Evolutionary conservation across 352 stramenopile species (phyloP), one percentile per base, ranked within the genome.

Genomic region (Phytopythium ostracodes): DNA sequence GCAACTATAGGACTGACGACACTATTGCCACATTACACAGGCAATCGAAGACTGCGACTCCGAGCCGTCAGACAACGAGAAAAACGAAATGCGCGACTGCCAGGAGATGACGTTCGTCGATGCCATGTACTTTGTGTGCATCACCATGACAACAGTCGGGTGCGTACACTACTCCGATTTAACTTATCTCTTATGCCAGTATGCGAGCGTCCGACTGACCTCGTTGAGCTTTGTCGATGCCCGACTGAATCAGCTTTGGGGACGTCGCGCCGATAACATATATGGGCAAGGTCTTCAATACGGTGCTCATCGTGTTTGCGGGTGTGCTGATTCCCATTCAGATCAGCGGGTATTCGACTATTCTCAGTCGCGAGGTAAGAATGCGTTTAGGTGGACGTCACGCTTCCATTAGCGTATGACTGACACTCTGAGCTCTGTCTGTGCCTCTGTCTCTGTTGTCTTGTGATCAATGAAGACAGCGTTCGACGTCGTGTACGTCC

Each of bases 131-230:
- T 91, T 95, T 62, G 76, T 95, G 24, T 89, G 86, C 56, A 92
- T 91, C 59, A 94, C 86, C 0, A 92, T 94, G 60, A 77, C 72
- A 60, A 94, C 87, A 20, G 82, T 95, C 46, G 86, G 84, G 76
- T 94, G 77, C 44, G 71, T 61, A 56, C 29, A 49, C 31, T 18
- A 40, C 49, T 20, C 40, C 10, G 29, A 33, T 33, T 33, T 7
- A 33, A 33, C 29, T 44, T 24, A 9, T 25, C 22, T 43, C 1
- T 27, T 55, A 22, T n/a, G 12, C 17, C 6, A 7, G 6, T 22
- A 4, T 33, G 24, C 14, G 18, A 20, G 7, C 22, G 6, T 12
- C 59, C 46, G 6, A 17, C 44, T 56, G 51, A 61, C 36, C 62
- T 17, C 24, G 29, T 35, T 31, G 42, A 14, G 66, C 29, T 33